Evolutionary conservation across 2,329 filamentous ascomycete genomes (phyloP), one percentile per base, ranked within the genome.

Genomic region (Diplocarpon mali): DNA sequence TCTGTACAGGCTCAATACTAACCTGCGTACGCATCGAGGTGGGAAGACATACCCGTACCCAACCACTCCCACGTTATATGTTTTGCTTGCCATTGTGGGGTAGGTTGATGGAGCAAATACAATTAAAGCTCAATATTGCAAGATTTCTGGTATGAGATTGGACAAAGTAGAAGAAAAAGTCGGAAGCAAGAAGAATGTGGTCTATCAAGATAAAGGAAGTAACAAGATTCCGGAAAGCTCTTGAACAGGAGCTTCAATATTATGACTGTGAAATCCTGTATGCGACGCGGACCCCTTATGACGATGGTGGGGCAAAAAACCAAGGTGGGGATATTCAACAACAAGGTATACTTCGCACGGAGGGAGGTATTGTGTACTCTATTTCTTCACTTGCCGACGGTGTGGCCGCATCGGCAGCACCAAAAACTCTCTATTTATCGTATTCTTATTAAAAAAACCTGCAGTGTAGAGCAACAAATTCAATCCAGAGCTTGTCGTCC

Each of bases 61-160:
- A 47, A 79, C 69, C 32, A 79, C 62, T 38, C 72, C 75, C 44
- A 77, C 69, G 49, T 78, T 78, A 60, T 68, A 73, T 15, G 61
- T 63, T 57, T 68, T 69, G 45, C 28, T 42, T 46, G 54, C 51
- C 58, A 59, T 59, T 39, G 31, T 13, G 31, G 20, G 39, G 31
- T 27, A 28, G 7, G n/a, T 27, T 35, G 20, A 24, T 24, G 4
- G 20, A 24, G 20, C 20, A 24, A 24, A 24, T 4, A 3, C 3
- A 24, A 7, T 24, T 7, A 7, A 24, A 24, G 7, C 20, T 24
- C 20, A 24, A 7, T 4, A 24, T 24, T 4, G 4, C 20, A 24
- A 24, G 20, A 24, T 8, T n/a, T 20, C 9, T 15, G 7, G 15
- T 34, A 14, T 41, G 11, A 5, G 20, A 17, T 17, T 2, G 36